A percentile compares a stretch with the other conserved stretches of the same genome.
Evolutionary conservation across 495 filamentous ascomycete species (phyloP).

Genomic region (Baudoinia panamericana): DNA sequence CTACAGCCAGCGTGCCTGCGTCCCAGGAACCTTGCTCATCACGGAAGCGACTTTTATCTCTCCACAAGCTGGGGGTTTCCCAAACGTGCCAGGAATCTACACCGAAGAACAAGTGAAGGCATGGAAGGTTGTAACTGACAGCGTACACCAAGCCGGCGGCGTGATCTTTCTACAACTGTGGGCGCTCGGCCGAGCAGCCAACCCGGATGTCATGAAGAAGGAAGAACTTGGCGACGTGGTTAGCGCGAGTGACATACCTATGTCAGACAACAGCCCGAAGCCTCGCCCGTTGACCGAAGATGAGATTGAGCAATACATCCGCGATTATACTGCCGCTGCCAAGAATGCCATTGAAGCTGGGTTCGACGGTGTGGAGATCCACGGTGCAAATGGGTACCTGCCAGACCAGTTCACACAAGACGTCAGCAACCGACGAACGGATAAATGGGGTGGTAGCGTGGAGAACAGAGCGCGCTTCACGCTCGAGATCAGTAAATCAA

Average conservation of each 20-base stretch:
- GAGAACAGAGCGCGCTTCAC: slow-evolving; percentile 56
- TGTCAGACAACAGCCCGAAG: slow-evolving; percentile 26
- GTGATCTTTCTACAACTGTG: slow-evolving; percentile 58
- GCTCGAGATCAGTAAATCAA: slow-evolving; percentile 49
- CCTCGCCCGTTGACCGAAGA: slow-evolving; percentile 42
- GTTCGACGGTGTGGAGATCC: slow-evolving; percentile 68
- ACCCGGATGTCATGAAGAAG: slow-evolving; percentile 28
- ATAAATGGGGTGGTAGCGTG: slow-evolving; percentile 56
- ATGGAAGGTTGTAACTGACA: slow-evolving; percentile 51
- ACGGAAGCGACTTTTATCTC: slow-evolving; percentile 55
- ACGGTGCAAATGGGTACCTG: slow-evolving; percentile 62
- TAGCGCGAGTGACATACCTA: slow-evolving; percentile 27
- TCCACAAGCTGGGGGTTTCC: slow-evolving; percentile 37
- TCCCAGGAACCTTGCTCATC: slow-evolving; percentile 49
- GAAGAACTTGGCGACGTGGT: slow-evolving; percentile 25
- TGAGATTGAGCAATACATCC: slow-evolving; percentile 46
- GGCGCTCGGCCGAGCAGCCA: slow-evolving; percentile 49
- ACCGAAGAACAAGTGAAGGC: slow-evolving; percentile 44
- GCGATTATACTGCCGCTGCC: slow-evolving; percentile 47
- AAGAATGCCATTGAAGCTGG: slow-evolving; percentile 54
- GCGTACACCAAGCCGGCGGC: slow-evolving; percentile 50
- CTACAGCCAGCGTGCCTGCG: slow-evolving; percentile 48
- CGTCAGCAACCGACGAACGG: slow-evolving; percentile 47
- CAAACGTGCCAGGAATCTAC: slow-evolving; percentile 52
- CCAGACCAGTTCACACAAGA: slow-evolving; percentile 64